A percentile compares a stretch with the other conserved stretches of the same genome.
phyloP scores from a whole-genome alignment of 2,329 filamentous ascomycete genomes.

The Arthrobotrys sphaeroides region DNA sequence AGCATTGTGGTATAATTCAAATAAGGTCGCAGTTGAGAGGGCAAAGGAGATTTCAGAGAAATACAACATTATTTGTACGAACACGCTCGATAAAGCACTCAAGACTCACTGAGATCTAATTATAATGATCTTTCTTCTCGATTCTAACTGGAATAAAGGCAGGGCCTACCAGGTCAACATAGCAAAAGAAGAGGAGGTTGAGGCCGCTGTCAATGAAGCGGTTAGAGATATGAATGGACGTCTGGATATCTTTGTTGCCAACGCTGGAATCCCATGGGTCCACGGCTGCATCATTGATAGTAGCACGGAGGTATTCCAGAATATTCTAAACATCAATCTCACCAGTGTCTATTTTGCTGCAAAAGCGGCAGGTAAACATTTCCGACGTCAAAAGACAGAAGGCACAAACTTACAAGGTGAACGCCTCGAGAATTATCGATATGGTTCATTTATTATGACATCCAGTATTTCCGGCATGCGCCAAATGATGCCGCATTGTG shows the following conservation, averaged over 20 bases:
- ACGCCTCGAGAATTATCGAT: conserved; percentile 68
- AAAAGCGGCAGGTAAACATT: conserved; percentile 74
- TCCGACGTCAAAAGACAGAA: conserved; percentile 68
- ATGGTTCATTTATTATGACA: conserved; percentile 79
- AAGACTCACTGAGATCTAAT: neutral
- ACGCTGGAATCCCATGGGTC: conserved; percentile 76
- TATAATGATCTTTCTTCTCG: neutral
- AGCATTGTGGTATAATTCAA: conserved; percentile 76
- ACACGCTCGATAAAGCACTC: conserved; percentile 59
- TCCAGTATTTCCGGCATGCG: conserved; percentile 81
- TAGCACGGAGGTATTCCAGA: conserved; percentile 55
- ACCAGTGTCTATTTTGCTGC: conserved; percentile 83
- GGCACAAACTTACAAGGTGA: conserved; percentile 59
- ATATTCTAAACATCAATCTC: conserved; percentile 76
- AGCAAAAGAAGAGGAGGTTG: conserved; percentile 66
- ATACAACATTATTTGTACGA: conserved; percentile 70
- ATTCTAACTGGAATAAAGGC: neutral
- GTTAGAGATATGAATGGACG: conserved; percentile 75
- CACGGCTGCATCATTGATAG: conserved; percentile 15
- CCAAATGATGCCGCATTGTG: conserved; percentile 78
- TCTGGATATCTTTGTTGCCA: conserved; percentile 81
- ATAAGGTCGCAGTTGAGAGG: conserved; percentile 71
- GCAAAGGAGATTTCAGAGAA: conserved; percentile 71
- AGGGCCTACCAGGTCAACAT: conserved; percentile 71
- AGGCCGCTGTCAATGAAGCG: conserved; percentile 66